These are phyloP conservation scores for Solanum chiquidenum DNA, from an alignment of 257 asterid species.

Conservation along the genomic window DNA sequence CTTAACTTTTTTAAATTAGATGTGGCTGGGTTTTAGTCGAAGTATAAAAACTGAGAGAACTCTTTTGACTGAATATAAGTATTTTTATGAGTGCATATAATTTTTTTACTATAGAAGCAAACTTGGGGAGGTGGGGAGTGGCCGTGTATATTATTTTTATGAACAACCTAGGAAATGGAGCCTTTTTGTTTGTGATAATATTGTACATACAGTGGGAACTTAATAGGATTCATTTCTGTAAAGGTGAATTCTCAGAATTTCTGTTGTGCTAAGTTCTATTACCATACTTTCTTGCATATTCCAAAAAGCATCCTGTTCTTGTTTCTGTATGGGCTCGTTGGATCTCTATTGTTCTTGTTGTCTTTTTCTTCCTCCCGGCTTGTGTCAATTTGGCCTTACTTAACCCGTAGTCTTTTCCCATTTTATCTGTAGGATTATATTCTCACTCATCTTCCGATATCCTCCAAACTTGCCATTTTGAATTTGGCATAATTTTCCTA, in stretches of 20 bases:
- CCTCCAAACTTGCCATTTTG: not conserved
- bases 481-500: not conserved
- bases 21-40: not conserved
- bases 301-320: not conserved
- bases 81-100: not conserved
- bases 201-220: not conserved
- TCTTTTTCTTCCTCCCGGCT: not conserved
- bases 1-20: not conserved
- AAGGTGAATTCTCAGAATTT: not conserved
- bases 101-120: not conserved
- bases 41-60: not conserved
- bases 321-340: not conserved
- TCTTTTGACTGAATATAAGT: not conserved
- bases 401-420: not conserved
- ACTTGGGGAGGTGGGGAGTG: not conserved
- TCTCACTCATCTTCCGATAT: not conserved
- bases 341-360: not conserved
- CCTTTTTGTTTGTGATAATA: not conserved
- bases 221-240: not conserved
- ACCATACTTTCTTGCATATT: not conserved
- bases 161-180: not conserved
- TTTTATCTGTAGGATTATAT: not conserved
- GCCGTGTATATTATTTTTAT: not conserved
- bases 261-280: not conserved
- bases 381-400: not conserved